Percentiles rank a stretch among this genome's conserved stretches.
phyloP scores from a whole-genome alignment of 1,139 yeast species.

The Pneumocystis wakefieldiae region DNA sequence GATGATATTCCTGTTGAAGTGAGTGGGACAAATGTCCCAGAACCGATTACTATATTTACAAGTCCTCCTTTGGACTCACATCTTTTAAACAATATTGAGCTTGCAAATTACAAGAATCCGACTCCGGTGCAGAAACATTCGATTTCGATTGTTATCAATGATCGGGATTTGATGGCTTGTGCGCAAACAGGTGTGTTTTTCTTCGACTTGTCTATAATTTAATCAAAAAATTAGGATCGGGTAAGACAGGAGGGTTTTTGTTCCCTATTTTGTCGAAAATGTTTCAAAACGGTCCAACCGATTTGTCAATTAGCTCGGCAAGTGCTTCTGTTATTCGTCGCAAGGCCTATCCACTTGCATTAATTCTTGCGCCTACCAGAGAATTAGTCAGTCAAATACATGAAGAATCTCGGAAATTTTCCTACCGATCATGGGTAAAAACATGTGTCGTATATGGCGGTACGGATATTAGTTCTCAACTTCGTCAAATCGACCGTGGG shows the following conservation, averaged over 20 bases:
- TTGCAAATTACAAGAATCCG: conserved; percentile 86
- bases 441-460: conserved; percentile 98
- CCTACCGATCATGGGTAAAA: conserved; percentile 96
- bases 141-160: conserved; percentile 86
- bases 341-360: conserved; percentile 86
- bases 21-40: conserved; percentile 88
- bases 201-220: background rate
- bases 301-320: conserved; percentile 29
- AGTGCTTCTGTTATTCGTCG: conserved; percentile 27
- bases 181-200: conserved; percentile 71
- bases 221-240: conserved; percentile 38
- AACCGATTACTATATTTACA: conserved; percentile 74
- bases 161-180: conserved; percentile 99
- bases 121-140: conserved; percentile 99
- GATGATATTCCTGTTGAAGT: conserved; percentile 99
- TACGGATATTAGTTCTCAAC: conserved; percentile 79
- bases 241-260: conserved; percentile 98
- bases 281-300: conserved; percentile 68
- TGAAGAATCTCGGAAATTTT: conserved; percentile 89
- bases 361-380: conserved; percentile 96
- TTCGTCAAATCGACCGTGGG: conserved; percentile 81
- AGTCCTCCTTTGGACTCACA: conserved; percentile 84
- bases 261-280: conserved; percentile 95
- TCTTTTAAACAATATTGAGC: conserved; percentile 69
- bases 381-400: conserved; percentile 93